These are phyloP conservation scores for Pilaira anomala DNA, from an alignment of 192 early-diverging fungal species.

Conservation along the genomic window DNA sequence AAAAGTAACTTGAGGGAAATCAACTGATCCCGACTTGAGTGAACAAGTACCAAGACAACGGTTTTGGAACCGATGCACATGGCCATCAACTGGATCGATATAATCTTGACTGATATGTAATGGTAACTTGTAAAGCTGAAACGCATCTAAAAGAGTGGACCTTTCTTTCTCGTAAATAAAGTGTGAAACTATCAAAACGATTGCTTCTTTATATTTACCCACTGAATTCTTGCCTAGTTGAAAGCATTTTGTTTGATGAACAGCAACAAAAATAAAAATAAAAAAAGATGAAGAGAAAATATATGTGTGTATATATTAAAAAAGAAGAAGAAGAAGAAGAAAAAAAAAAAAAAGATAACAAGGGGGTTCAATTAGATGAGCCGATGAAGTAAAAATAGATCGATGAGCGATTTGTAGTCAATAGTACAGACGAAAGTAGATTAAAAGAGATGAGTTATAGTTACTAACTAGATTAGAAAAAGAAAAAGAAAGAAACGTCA, in stretches of 20 bases:
- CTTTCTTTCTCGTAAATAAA: conserved; percentile 1
- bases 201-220: background rate
- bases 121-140: conserved; percentile 3
- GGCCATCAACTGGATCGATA: conserved; percentile 1
- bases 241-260: no score
- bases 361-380: background rate
- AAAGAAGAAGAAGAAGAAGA: background rate
- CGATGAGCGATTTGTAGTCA: background rate
- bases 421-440: background rate
- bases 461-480: background rate
- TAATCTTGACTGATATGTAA: background rate
- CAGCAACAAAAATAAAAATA: background rate
- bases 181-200: background rate
- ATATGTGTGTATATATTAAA: no score
- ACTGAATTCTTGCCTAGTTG: no score
- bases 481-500: background rate
- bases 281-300: background rate
- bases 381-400: background rate
- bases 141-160: background rate
- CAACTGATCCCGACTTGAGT: background rate
- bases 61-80: background rate
- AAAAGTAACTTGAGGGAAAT: conserved; percentile 14
- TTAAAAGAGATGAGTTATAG: background rate
- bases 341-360: background rate
- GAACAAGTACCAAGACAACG: conserved; percentile 13